phyloP scores from a whole-genome alignment of 257 asterid species.

The Nicotiana attenuata region DNA sequence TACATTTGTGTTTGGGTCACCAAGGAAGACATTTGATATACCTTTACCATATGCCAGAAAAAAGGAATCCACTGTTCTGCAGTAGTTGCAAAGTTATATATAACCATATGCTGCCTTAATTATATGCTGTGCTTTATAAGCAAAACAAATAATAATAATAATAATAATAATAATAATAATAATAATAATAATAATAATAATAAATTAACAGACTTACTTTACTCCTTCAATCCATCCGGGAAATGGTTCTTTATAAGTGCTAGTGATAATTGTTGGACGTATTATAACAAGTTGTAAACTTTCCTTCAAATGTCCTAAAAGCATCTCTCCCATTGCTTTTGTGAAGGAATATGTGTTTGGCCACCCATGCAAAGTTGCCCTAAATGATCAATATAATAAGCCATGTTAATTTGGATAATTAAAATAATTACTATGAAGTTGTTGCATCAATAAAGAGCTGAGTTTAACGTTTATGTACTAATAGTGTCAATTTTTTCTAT shows the following conservation, averaged over 20 bases:
- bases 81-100: not conserved
- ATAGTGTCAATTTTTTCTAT: no score
- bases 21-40: constrained; percentile 31
- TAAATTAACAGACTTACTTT: constrained; percentile 18
- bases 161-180: not conserved
- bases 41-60: constrained; percentile 44
- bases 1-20: constrained; percentile 39
- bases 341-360: constrained; percentile 58
- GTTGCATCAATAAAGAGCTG: no score
- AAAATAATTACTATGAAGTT: not conserved
- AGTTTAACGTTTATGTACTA: no score
- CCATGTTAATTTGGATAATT: not conserved
- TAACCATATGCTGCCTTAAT: no score
- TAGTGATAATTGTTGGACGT: constrained; percentile 47
- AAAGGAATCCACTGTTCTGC: constrained; percentile 55
- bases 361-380: constrained; percentile 59
- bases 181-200: not conserved
- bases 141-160: not conserved
- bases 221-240: constrained; percentile 64
- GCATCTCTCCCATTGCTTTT: constrained; percentile 68
- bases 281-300: constrained; percentile 30
- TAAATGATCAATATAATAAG: not conserved
- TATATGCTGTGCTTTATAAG: not conserved
- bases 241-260: constrained; percentile 52
- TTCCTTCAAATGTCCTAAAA: constrained; percentile 28